Evolutionary conservation across 1,284 basidiomycete species (phyloP).

Genomic region (Anthracocystis walkeri): DNA sequence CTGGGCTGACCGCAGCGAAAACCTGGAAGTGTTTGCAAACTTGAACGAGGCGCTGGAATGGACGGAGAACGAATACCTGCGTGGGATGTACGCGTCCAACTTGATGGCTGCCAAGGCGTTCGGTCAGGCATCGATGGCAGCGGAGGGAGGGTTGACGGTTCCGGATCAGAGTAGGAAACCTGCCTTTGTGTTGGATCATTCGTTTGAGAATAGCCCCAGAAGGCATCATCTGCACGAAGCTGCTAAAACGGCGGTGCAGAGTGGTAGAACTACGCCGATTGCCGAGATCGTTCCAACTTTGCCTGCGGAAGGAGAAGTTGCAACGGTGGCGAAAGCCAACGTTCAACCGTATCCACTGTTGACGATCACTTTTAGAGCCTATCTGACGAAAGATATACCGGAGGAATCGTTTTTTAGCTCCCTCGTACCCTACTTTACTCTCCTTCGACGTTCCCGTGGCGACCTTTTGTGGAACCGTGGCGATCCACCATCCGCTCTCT

Average conservation of each 20-base stretch:
- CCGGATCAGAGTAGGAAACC: conserved; percentile 60
- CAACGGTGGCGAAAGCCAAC: neutral
- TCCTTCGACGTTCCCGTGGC: conserved; percentile 75
- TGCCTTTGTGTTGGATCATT: conserved; percentile 72
- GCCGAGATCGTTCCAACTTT: conserved; percentile 19
- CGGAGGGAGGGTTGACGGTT: conserved; percentile 71
- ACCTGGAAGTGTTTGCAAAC: conserved; percentile 80
- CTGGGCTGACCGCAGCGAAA: conserved; percentile 72
- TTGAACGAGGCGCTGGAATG: conserved; percentile 93
- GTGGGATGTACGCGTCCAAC: conserved; percentile 69
- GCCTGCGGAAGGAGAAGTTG: neutral
- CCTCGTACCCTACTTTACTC: conserved; percentile 80
- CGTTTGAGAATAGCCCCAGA: conserved; percentile 80
- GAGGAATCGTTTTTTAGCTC: conserved; percentile 69
- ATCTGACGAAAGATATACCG: conserved; percentile 17
- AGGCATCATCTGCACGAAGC: conserved; percentile 81
- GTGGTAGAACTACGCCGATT: conserved; percentile 33
- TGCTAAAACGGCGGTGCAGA: conserved; percentile 71
- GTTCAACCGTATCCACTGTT: conserved; percentile 56
- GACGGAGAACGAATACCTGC: conserved; percentile 73
- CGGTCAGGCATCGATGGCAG: conserved; percentile 69
- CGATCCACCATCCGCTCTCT: conserved; percentile 76
- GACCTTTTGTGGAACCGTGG: conserved; percentile 79
- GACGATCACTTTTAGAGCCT: conserved; percentile 59
- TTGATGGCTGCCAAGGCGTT: conserved; percentile 67